Evolutionary conservation across 495 filamentous ascomycete genomes (phyloP).

Genomic region (Hypoxylon intermedium): DNA sequence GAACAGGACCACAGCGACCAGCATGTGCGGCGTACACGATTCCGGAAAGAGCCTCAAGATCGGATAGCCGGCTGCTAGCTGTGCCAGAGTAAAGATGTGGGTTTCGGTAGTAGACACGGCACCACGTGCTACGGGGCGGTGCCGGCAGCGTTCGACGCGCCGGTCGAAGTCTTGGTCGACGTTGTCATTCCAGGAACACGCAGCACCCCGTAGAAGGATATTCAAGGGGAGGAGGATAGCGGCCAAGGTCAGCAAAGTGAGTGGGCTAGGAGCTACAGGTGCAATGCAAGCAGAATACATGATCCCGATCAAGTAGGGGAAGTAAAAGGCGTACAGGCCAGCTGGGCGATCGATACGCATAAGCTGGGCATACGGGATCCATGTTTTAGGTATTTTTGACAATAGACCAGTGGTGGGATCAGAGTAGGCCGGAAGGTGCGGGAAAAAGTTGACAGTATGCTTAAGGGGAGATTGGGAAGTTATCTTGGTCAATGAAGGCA

Average conservation of each 20-base stretch:
- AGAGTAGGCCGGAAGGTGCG: constrained; percentile 17
- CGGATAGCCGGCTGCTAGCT: constrained; percentile 12
- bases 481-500: background rate
- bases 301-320: constrained; percentile 35
- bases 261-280: background rate
- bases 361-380: constrained; percentile 39
- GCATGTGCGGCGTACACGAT: constrained; percentile 12
- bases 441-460: constrained; percentile 15
- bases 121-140: constrained; percentile 56
- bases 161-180: constrained; percentile 54
- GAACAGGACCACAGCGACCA: constrained; percentile 10
- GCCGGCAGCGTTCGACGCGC: constrained; percentile 45
- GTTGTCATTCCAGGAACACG: constrained; percentile 54
- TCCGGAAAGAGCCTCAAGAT: constrained; percentile 9
- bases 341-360: constrained; percentile 37
- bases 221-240: constrained; percentile 21
- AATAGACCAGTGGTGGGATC: constrained; percentile 17
- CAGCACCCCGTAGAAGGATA: constrained; percentile 43
- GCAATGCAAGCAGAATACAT: constrained; percentile 31
- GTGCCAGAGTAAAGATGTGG: constrained; percentile 37
- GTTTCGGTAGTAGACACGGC: constrained; percentile 48
- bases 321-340: constrained; percentile 34
- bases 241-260: background rate
- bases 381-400: constrained; percentile 25
- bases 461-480: background rate